Percentiles rank a stretch among this genome's conserved stretches.
These are phyloP conservation scores for Umbelopsis sp. DNA, from an alignment of 192 early-diverging fungal species.

Conservation along the genomic window DNA sequence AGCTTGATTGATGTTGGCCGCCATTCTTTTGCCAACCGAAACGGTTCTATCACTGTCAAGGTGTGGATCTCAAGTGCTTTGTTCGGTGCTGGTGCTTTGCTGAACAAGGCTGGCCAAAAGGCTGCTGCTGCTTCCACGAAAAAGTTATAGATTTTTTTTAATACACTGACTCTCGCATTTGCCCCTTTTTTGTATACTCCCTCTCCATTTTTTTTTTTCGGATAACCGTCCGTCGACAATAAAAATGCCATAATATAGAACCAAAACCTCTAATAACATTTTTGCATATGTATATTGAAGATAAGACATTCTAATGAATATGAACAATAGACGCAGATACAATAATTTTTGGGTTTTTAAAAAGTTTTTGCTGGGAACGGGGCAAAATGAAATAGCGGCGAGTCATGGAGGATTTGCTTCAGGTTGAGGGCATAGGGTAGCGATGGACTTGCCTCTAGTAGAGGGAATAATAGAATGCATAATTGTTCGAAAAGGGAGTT, in stretches of 20 bases:
- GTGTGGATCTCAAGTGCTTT: slow-evolving; percentile 43
- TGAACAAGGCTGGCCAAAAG: slow-evolving; percentile 31
- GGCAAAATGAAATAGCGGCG: not conserved
- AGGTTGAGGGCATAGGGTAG: not conserved
- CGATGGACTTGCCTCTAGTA: not conserved
- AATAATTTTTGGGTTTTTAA: not conserved
- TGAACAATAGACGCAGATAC: not conserved
- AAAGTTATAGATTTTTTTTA: slow-evolving; percentile 1
- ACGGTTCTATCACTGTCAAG: slow-evolving; percentile 47
- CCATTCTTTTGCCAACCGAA: slow-evolving; percentile 45
- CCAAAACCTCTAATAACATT: not conserved
- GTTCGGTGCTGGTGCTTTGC: slow-evolving; percentile 42
- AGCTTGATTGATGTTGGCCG: slow-evolving; percentile 42
- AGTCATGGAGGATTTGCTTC: not conserved
- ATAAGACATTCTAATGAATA: not conserved
- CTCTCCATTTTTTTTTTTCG: not conserved
- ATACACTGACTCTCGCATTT: not conserved
- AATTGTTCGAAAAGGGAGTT: not conserved
- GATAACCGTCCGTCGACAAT: not conserved
- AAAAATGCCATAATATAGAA: not conserved
- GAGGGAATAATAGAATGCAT: not conserved
- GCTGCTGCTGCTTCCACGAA: slow-evolving; percentile 14
- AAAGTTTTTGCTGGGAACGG: too few species aligned
- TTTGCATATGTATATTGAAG: not conserved
- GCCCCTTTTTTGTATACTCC: not conserved